Evolutionary conservation across 2,329 filamentous ascomycete species (phyloP).

Genomic region (Blumeria graminis): DNA sequence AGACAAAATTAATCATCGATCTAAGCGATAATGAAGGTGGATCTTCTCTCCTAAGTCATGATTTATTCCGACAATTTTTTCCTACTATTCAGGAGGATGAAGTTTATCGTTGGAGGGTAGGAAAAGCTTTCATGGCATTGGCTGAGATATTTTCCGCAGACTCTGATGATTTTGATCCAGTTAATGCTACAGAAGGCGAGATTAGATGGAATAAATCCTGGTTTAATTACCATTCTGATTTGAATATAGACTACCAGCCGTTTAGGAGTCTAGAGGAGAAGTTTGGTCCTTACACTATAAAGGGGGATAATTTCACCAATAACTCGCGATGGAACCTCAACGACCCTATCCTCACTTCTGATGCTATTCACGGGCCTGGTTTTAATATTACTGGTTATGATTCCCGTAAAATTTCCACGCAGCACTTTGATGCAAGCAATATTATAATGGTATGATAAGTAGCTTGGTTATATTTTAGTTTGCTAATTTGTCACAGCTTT

Average conservation of each 20-base stretch:
- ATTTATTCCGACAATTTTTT: too few species aligned
- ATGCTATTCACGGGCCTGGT: slow-evolving; percentile 8
- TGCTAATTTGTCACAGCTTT: slow-evolving; percentile 8
- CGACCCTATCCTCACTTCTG: slow-evolving; percentile 5
- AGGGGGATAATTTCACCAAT: slow-evolving; percentile 9
- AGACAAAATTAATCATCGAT: slow-evolving; percentile 39
- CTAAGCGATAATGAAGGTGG: slow-evolving; percentile 18
- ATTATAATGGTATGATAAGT: slow-evolving; percentile 12
- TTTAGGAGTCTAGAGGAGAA: slow-evolving; percentile 10
- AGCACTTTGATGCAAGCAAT: slow-evolving; percentile 19
- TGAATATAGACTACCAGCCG: slow-evolving; percentile 9
- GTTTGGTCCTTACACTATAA: slow-evolving; percentile 8
- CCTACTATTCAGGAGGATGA: slow-evolving; percentile 6
- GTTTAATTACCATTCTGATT: slow-evolving; percentile 3
- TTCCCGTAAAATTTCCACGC: slow-evolving; percentile 11
- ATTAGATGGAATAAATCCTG: too few species aligned
- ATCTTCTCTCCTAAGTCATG: too few species aligned
- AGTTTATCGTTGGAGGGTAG: slow-evolving; percentile 10
- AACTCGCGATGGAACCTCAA: slow-evolving; percentile 11
- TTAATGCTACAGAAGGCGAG: slow-evolving; percentile 4
- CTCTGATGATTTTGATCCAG: slow-evolving; percentile 10
- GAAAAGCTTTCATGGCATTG: slow-evolving; percentile 8
- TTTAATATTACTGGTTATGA: slow-evolving; percentile 16
- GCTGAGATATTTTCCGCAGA: slow-evolving; percentile 7
- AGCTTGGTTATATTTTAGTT: too few species aligned